These are phyloP conservation scores for Blastobotrys terrestris DNA, from an alignment of 805 yeast species.

Conservation along the genomic window DNA sequence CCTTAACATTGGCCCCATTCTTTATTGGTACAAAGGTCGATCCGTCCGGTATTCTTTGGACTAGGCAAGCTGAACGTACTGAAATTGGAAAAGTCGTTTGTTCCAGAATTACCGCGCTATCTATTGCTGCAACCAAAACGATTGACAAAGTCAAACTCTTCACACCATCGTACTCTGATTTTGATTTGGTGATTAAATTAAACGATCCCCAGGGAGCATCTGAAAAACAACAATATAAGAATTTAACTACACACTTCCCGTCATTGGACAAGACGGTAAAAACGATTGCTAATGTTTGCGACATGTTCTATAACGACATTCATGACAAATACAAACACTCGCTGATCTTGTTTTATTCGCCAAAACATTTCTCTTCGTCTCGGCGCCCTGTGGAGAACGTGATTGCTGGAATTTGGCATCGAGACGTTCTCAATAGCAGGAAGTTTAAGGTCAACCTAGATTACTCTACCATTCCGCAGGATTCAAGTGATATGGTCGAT, in stretches of 20 bases:
- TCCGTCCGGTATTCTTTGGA: constrained; percentile 82
- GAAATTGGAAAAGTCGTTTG: constrained; percentile 63
- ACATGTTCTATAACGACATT: constrained; percentile 54
- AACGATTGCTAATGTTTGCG: constrained; percentile 56
- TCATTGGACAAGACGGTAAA: constrained; percentile 29
- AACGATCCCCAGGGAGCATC: constrained; percentile 20
- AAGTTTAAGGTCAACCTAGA: constrained; percentile 79
- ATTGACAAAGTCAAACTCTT: constrained; percentile 40
- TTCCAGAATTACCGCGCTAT: constrained; percentile 77
- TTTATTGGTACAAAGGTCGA: constrained; percentile 82
- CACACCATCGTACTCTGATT: constrained; percentile 78
- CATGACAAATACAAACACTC: constrained; percentile 57
- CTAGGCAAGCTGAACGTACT: constrained; percentile 44
- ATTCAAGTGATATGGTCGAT: constrained; percentile 42
- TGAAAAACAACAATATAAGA: constrained; percentile 32
- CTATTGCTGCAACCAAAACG: constrained; percentile 38
- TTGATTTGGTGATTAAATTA: constrained; percentile 62
- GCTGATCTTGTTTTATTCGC: constrained; percentile 54
- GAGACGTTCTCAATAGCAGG: constrained; percentile 49
- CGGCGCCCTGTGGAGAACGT: constrained; percentile 42
- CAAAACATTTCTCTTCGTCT: background rate
- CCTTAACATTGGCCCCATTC: constrained; percentile 68
- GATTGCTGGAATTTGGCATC: constrained; percentile 77
- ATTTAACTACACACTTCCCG: constrained; percentile 33
- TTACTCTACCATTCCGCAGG: constrained; percentile 60